Conservation (phyloP, 2,329 filamentous ascomycete genomes). For the Aspergillus sergii region DNA sequence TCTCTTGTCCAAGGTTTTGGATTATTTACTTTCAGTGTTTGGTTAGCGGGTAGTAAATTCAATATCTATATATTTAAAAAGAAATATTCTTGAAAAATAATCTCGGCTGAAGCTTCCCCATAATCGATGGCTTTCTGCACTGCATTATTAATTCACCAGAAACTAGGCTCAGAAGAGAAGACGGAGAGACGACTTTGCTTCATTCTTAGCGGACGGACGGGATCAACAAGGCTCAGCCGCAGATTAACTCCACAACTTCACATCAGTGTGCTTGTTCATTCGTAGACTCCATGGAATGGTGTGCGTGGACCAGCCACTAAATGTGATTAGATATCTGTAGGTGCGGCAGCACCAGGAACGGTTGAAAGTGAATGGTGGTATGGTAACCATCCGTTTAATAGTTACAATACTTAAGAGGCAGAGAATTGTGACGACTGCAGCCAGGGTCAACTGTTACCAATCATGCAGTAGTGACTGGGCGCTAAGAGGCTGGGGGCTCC, state of each 20-base stretch:
- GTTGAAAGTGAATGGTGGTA: neutral
- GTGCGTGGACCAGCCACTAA: neutral
- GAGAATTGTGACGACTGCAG: neutral
- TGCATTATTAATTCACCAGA: neutral
- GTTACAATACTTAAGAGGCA: neutral
- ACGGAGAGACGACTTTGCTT: neutral
- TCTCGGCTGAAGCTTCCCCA: neutral
- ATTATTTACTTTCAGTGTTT: neutral
- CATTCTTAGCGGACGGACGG: slow-evolving; percentile 2
- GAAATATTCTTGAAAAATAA: neutral
- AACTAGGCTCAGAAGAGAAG: neutral
- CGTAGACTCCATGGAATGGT: neutral
- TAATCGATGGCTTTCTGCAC: neutral
- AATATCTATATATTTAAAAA: neutral
- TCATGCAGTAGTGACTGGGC: neutral
- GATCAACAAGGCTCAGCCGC: slow-evolving; percentile 18
- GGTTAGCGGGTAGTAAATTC: neutral
- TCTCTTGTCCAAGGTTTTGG: neutral
- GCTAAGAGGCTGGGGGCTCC: neutral
- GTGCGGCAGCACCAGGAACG: slow-evolving; percentile 14
- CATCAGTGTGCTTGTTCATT: neutral
- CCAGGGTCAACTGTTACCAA: neutral
- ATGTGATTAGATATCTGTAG: neutral
- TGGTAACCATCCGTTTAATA: neutral
- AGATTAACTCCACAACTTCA: slow-evolving; percentile 8